These are phyloP conservation scores for Gossypium thurberi DNA, from an alignment of 345 rosid species.

Conservation along the genomic window DNA sequence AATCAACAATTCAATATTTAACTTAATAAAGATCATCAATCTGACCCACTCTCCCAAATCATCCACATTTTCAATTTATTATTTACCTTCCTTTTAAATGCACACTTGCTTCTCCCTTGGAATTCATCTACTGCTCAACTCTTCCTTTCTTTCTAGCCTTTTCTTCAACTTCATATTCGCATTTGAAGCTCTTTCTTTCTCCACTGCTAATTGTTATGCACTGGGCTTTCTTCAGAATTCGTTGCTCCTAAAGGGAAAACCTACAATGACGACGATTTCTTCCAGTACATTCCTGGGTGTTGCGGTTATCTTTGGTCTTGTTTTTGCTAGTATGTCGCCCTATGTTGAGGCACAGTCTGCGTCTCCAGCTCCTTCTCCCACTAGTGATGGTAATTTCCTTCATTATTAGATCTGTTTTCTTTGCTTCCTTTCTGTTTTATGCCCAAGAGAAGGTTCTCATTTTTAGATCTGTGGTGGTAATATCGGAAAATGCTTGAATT, in stretches of 20 bases:
- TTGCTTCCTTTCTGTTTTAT: background rate
- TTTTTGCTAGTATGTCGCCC: constrained; percentile 31
- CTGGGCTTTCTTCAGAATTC: background rate
- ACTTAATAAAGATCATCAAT: background rate
- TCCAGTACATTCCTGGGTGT: constrained; percentile 19
- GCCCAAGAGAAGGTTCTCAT: background rate
- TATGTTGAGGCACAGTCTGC: constrained; percentile 32
- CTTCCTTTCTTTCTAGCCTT: background rate
- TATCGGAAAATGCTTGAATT: background rate
- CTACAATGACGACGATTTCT: constrained; percentile 5
- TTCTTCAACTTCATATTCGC: background rate
- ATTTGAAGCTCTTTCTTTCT: background rate
- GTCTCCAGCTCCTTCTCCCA: constrained; percentile 56
- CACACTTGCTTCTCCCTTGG: background rate
- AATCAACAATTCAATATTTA: background rate
- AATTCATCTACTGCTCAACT: background rate
- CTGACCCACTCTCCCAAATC: background rate
- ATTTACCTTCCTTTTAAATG: background rate
- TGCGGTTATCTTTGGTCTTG: constrained; percentile 14
- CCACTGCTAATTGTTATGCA: background rate
- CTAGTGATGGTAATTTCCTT: constrained; percentile 47
- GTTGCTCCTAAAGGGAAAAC: background rate
- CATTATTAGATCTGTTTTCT: constrained; percentile 7
- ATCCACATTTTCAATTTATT: background rate
- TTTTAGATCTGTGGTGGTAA: background rate